Base-by-base conservation (phyloP, 176 grass and related monocot genomes). In the Carex pumila region DNA sequence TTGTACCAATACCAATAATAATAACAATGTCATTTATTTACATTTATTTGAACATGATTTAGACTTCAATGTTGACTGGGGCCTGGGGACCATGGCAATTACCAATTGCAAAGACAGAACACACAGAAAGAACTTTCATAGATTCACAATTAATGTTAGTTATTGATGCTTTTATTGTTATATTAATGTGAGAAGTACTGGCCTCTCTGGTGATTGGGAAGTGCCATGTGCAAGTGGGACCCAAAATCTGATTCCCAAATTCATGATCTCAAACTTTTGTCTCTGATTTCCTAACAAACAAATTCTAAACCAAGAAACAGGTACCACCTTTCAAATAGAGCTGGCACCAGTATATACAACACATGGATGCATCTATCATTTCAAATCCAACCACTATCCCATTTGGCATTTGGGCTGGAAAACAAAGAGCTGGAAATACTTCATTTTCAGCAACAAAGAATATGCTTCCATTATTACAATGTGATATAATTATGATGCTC, bases 281-380 rank as follows among this genome's bases (percentile, higher is more conserved):
- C 71, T 75, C 71, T 75, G 4, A 75, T 52, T 50, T 4, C 71
- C 19, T 75, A 75, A 52, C 71, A 75, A 75, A 75, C 45, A 53
- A 75, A 37, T 17, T 68, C 13, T 68, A 25, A 12, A 45, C 71
- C 71, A 50, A 7, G 47, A 37, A 18, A 52, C 45, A 74, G 70
- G 71, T 74, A 74, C 71, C 43, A 53, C 69, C 69, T 73, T 43
- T 39, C 4, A 39, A 39, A 36, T 5, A 52, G 71, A 74, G 71
- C 71, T 74, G 71, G 71, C 71, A 74, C 71, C 47, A 12, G 5
- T 73, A 4, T 50, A 73, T 5, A 73, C 43, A 73, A 75, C 71
- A 75, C 71, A 75, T 75, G 71, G 45, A 54, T 75, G 71, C 71
- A 75, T 47, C 19, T 75, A 39, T 39, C 37, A 39, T 6, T 75